A percentile compares a stretch with the other conserved stretches of the same genome.
These are phyloP conservation scores for Cornus kousa DNA, from an alignment of 148 eudicot genomes.

Conservation along the genomic window DNA sequence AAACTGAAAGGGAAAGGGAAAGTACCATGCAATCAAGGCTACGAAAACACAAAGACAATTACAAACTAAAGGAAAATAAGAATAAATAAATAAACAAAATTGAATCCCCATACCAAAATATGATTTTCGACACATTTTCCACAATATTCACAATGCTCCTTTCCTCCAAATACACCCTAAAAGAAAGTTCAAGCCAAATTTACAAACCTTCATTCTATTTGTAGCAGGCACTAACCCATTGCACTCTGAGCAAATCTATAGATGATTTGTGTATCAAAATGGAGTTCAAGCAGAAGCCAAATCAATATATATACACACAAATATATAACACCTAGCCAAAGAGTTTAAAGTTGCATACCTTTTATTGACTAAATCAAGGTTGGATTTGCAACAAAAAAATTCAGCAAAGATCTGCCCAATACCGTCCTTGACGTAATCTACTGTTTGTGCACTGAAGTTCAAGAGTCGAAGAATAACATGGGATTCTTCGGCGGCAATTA, in stretches of 20 bases:
- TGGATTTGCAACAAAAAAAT: slow-evolving; percentile 20
- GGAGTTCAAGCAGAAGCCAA: too few relatives aligned
- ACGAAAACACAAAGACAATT: background rate
- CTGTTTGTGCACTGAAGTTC: slow-evolving; percentile 25
- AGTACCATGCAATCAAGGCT: too few relatives aligned
- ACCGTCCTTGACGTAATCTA: slow-evolving; percentile 33
- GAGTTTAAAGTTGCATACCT: slow-evolving; percentile 20
- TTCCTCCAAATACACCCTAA: background rate
- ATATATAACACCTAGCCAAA: background rate
- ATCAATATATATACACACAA: too few relatives aligned
- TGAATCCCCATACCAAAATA: background rate
- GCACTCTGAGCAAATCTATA: background rate
- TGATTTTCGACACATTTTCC: background rate
- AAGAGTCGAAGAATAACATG: slow-evolving; percentile 35
- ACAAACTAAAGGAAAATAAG: background rate
- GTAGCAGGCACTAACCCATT: background rate
- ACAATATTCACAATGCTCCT: background rate
- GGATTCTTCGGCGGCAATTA: slow-evolving; percentile 37
- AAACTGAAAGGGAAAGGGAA: too few relatives aligned
- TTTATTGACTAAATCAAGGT: slow-evolving; percentile 17
- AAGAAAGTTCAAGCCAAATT: background rate
- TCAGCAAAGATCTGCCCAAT: slow-evolving; percentile 21
- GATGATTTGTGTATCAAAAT: too few relatives aligned
- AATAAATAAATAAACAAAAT: background rate
- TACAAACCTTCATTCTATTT: background rate